Conservation (phyloP, 805 yeast species). For the Komagataella pseudopastoris region DNA sequence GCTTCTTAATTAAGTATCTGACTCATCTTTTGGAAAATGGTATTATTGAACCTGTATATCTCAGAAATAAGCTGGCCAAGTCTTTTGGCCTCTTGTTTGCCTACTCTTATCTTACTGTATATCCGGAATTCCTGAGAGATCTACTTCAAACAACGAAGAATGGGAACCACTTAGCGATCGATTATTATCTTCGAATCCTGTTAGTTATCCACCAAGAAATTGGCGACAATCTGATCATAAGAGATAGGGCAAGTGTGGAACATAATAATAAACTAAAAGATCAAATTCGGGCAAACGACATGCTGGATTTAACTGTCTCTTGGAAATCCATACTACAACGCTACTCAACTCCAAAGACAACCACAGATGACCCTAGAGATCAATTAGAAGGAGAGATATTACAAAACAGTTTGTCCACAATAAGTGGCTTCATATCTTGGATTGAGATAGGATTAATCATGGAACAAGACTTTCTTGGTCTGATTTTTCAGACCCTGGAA, state of each 20-base stretch:
- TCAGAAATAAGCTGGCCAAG: conserved; percentile 46
- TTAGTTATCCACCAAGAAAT: conserved; percentile 77
- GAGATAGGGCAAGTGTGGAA: conserved; percentile 48
- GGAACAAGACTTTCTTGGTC: conserved; percentile 38
- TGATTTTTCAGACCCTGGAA: conserved; percentile 43
- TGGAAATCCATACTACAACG: conserved; percentile 51
- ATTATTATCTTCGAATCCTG: conserved; percentile 64
- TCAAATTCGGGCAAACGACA: conserved; percentile 63
- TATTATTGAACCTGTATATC: conserved; percentile 23
- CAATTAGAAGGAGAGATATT: conserved; percentile 29
- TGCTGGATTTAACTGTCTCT: conserved; percentile 43
- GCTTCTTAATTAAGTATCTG: conserved; percentile 32
- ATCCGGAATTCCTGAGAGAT: conserved; percentile 40
- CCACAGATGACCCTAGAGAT: conserved; percentile 6
- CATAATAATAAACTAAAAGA: conserved; percentile 72
- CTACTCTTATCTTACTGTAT: conserved; percentile 29
- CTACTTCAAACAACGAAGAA: conserved; percentile 23
- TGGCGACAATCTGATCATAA: conserved; percentile 77
- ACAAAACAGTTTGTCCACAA: conserved; percentile 43
- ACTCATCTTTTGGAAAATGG: conserved; percentile 12
- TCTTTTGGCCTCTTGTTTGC: conserved; percentile 39
- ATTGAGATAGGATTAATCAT: conserved; percentile 70
- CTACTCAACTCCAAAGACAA: conserved; percentile 14
- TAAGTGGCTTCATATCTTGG: conserved; percentile 90
- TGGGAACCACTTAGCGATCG: conserved; percentile 33